These are phyloP conservation scores for Inga oerstediana DNA, from an alignment of 306 rosid species.

Conservation along the genomic window DNA sequence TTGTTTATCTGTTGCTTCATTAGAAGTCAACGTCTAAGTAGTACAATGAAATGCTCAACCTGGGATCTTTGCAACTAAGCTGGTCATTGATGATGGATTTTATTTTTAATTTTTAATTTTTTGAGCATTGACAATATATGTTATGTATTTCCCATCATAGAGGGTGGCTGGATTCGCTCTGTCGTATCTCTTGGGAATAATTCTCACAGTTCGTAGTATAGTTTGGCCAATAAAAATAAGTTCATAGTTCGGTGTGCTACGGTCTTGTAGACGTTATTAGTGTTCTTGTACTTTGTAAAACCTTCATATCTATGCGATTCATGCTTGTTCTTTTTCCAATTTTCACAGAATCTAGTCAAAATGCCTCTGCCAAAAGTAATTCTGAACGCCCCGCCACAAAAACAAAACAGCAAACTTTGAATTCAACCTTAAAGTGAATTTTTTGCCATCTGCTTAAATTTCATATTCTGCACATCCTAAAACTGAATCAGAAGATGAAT, in stretches of 20 bases:
- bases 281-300: not conserved
- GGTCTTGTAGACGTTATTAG: not conserved
- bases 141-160: not conserved
- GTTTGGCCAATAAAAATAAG: not conserved
- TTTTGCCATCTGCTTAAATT: not conserved
- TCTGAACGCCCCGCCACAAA: not conserved
- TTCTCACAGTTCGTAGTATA: not conserved
- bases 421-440: not conserved
- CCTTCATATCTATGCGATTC: not conserved
- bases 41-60: not conserved
- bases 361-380: not conserved
- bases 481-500: not conserved
- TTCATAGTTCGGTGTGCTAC: not conserved
- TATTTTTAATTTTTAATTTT: not conserved
- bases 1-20: constrained; percentile 7
- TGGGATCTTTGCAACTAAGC: not conserved
- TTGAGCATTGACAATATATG: not conserved
- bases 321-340: not conserved
- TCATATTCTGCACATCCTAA: not conserved
- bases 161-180: not conserved
- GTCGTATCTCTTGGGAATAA: not conserved
- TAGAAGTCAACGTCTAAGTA: not conserved
- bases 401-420: not conserved
- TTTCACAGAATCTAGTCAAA: not conserved
- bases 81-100: not conserved